Evolutionary conservation across 2,329 filamentous ascomycete genomes (phyloP).

Genomic region (Phaeophleospora eucalypticola): DNA sequence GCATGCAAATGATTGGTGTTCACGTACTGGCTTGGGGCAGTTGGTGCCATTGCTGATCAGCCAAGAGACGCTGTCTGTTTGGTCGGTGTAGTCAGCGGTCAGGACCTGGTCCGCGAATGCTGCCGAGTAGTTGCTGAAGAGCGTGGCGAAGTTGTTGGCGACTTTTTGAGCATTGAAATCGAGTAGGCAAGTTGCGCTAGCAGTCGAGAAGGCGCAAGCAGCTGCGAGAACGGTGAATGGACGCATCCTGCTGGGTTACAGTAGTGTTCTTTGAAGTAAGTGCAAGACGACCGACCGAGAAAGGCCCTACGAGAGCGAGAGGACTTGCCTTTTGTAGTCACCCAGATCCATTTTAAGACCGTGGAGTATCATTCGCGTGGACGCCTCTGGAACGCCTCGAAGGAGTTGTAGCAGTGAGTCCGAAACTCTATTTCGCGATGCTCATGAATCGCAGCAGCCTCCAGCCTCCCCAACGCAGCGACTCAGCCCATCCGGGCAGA

Average conservation of each 20-base stretch:
- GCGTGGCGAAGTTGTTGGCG: constrained; percentile 23
- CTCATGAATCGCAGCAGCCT: too few relatives aligned
- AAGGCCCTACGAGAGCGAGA: too few relatives aligned
- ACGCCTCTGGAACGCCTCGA: background rate
- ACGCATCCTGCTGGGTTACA: background rate
- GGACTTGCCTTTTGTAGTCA: too few relatives aligned
- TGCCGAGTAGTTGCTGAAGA: constrained; percentile 24
- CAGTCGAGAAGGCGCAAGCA: background rate
- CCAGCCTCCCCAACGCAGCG: background rate
- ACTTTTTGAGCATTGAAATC: constrained; percentile 17
- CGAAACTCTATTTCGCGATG: background rate
- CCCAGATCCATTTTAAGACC: too few relatives aligned
- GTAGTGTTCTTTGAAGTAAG: too few relatives aligned
- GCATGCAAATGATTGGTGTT: background rate
- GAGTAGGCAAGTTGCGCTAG: constrained; percentile 15
- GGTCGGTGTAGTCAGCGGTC: constrained; percentile 22
- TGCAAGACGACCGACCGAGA: too few relatives aligned
- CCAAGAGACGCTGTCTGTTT: constrained; percentile 27
- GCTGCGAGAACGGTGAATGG: background rate
- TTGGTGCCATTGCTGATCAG: constrained; percentile 26
- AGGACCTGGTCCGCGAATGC: constrained; percentile 19
- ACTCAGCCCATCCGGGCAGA: background rate
- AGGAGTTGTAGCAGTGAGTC: background rate
- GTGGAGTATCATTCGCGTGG: too few relatives aligned
- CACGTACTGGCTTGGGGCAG: constrained; percentile 9